Evolutionary conservation across 2,329 filamentous ascomycete species (phyloP), one percentile per base, ranked within the genome.

Genomic region (Botrytis medusae): DNA sequence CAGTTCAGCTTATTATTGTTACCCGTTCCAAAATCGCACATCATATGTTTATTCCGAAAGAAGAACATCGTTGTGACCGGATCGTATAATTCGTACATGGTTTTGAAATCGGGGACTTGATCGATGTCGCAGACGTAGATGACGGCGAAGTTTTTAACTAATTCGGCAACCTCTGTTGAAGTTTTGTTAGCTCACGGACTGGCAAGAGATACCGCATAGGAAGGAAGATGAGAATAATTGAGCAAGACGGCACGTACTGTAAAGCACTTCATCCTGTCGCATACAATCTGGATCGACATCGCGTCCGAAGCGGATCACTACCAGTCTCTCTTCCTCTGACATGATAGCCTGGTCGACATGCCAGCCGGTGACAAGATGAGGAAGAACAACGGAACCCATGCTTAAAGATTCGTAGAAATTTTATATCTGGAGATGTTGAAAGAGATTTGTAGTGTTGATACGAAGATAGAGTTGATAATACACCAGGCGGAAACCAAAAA

Each of bases 1-100:
- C 94, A 97, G 82, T 98, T 98, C 78, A 98, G 86, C 83, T 98
- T 98, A 83, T 99, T 99, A 84, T 99, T 99, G 85, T 99, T 97
- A 77, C 96, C 96, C 2, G 96, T 99, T 64, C 95, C 95, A 78
- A 98, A 94, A 88, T 98, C 95, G 82, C 93, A 94, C 93, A 97
- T 97, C 90, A 98, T 98, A 84, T 98, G 94, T 83, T 99, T 99
- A 83, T 99, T 99, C 75, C 95, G 90, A 86, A 95, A 97, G 87
- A 97, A 97, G 86, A 93, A 97, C 93, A 98, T 98, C 83, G 98
- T 91, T 4, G 96, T 97, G 84, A 95, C 93, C 0, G 94, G 91
- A 81, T 99, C 93, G 85, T 96, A 95, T 9, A 95, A 86, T 81
- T 94, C 88, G 86, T 98, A 98, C 95, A 98, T 98, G 80, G 92